Evolutionary conservation across 2,329 filamentous ascomycete species (phyloP), one percentile per base, ranked within the genome.

Genomic region (Talaromyces verruculosus): DNA sequence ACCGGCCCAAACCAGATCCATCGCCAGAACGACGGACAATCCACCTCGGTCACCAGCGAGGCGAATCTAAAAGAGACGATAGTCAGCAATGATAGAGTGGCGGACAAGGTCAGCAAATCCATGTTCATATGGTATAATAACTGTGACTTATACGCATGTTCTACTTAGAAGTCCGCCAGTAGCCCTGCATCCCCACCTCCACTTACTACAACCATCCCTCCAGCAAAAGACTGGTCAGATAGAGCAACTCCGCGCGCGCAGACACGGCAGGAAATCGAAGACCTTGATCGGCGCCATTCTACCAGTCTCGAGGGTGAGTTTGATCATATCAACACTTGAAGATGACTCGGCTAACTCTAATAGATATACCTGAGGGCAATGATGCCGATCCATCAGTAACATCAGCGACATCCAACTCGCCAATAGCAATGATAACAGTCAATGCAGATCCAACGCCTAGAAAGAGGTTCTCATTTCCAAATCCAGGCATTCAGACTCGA

Each of bases 191-290:
- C 84, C 47, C 89, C 91, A 0, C 90, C 91, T 41, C 88, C 88
- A 3, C 86, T 96, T 55, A 89, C 90, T 35, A 96, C 93, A 28
- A 85, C 91, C 70, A 84, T 96, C 28, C 86, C 88, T 65, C 88
- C 86, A 53, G 82, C 84, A 19, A 80, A 84, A 63, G 92, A 90
- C 74, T 89, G 87, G 72, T 75, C 88, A 37, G 89, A 92, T 64
- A 85, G 84, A 70, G 85, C 89, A 53, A 97, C 93, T 1, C 93
- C 93, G 8, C 88, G 89, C 71, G 93, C 93, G 2, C 92, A 96
- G 74, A 94, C 92, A 64, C 81, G 92, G 63, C 87, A 92, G 71
- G 92, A 96, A 67, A 85, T 92, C 69, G 85, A 89, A 65, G 82
- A 78, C 45, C 74, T 82, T 28, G 72, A 87, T 33, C 77, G 81